phyloP scores from a whole-genome alignment of 805 yeast species.

The Nakazawaea populi region DNA sequence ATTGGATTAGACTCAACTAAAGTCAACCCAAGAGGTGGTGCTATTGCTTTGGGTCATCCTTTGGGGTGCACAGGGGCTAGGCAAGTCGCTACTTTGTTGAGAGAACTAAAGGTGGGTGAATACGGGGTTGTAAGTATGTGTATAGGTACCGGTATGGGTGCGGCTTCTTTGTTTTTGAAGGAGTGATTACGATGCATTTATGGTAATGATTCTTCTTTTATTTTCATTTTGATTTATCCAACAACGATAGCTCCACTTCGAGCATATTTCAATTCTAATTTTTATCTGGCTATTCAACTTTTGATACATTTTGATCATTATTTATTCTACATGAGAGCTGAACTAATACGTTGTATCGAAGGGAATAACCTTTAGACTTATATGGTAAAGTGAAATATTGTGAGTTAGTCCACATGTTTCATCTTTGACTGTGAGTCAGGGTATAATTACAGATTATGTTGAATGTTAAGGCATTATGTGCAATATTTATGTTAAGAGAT shows the following conservation, averaged over 20 bases:
- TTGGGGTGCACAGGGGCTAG: constrained; percentile 82
- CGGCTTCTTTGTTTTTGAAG: constrained; percentile 79
- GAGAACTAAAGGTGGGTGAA: constrained; percentile 74
- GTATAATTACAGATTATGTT: no score
- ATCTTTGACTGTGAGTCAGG: no score
- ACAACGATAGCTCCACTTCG: no score
- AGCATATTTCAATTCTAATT: no score
- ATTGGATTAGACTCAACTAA: constrained; percentile 61
- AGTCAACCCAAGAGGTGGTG: constrained; percentile 94
- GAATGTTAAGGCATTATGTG: constrained; percentile 65
- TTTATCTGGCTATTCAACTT: no score
- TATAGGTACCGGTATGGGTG: constrained; percentile 98
- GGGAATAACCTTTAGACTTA: no score
- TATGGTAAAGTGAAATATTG: no score
- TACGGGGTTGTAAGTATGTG: constrained; percentile 95
- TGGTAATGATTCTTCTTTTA: background rate
- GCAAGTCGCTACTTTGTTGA: constrained; percentile 82
- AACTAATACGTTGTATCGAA: no score
- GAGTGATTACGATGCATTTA: constrained; percentile 40
- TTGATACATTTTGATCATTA: no score
- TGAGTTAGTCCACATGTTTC: no score
- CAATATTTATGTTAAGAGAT: constrained; percentile 57
- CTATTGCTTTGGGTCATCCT: constrained; percentile 95
- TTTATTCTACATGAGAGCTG: no score
- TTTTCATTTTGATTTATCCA: no score